Evolutionary conservation across 768 basidiomycete genomes (phyloP), one percentile per base, ranked within the genome.

Genomic region (Gelatoporia subvermispora): DNA sequence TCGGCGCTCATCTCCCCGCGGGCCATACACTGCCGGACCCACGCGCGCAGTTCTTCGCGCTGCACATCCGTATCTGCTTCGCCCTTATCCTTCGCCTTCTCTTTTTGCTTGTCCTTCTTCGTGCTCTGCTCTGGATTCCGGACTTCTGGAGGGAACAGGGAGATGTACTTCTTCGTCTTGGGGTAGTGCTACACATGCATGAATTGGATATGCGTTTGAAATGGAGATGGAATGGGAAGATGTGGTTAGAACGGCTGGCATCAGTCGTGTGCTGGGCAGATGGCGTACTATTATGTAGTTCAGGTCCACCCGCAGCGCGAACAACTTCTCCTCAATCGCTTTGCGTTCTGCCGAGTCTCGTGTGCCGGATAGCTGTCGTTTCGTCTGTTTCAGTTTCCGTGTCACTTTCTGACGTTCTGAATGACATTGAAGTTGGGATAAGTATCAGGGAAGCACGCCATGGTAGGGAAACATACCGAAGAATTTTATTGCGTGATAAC

Each of bases 401-500:
- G 80, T 62, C 11, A 94, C 79, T 60, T 95, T 97, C 68, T 91
- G 83, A 39, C 92, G 82, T 65, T 97, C 93, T 95, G 56, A 17
- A 36, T 3, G 17, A 13, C 4, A 38, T 15, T 8, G 20, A n/a
- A 2, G 1, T 24, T 11, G 25, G 25, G 25, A 11, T 35, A 5
- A 42, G 20, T 7, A 11, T 20, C 5, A 40, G 31, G 31, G 34
- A 28, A 35, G 39, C 8, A 51, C 23, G 25, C 18, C 21, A 16
- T 10, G 8, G 42, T 37, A 41, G 7, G 34, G 8, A 18, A 3
- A 64, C 74, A 55, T 53, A 93, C 93, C 93, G 53, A 98, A 96
- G 69, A 98, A 98, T 65, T 92, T 94, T 59, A 93, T 71, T 71
- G 83, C 91, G 58, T 93, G 93, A 65, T 98, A 98, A 52, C 79